These are phyloP conservation scores for Trichosanthes truncata DNA, from an alignment of 306 rosid genomes.

Conservation along the genomic window DNA sequence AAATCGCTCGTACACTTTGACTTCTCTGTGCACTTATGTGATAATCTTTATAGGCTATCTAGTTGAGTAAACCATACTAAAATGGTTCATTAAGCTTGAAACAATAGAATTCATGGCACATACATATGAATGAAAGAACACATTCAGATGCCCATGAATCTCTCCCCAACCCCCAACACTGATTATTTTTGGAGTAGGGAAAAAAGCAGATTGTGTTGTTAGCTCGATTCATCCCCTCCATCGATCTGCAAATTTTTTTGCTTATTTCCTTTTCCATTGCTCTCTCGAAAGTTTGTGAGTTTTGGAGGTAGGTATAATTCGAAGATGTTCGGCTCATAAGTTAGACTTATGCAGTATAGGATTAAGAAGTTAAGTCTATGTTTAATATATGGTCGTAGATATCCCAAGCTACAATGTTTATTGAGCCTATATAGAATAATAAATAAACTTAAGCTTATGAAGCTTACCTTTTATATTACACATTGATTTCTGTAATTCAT, in stretches of 20 bases:
- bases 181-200: not conserved
- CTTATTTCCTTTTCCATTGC: not conserved
- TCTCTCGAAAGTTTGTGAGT: too few species aligned
- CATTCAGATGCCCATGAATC: not conserved
- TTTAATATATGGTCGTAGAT: not conserved
- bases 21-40: not conserved
- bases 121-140: not conserved
- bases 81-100: not conserved
- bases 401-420: not conserved
- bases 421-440: not conserved
- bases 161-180: not conserved
- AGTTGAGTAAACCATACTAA: not conserved
- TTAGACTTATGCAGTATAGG: too few species aligned
- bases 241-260: not conserved
- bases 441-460: not conserved
- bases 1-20: not conserved
- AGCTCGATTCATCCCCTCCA: not conserved
- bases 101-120: not conserved
- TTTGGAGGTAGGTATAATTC: too few species aligned
- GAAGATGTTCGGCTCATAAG: not conserved
- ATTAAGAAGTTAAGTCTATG: not conserved
- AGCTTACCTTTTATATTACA: too few species aligned
- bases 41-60: not conserved
- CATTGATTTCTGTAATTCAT: too few species aligned
- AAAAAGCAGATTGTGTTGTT: not conserved